Conservation (phyloP, 345 rosid species). For the Salix exigua region DNA sequence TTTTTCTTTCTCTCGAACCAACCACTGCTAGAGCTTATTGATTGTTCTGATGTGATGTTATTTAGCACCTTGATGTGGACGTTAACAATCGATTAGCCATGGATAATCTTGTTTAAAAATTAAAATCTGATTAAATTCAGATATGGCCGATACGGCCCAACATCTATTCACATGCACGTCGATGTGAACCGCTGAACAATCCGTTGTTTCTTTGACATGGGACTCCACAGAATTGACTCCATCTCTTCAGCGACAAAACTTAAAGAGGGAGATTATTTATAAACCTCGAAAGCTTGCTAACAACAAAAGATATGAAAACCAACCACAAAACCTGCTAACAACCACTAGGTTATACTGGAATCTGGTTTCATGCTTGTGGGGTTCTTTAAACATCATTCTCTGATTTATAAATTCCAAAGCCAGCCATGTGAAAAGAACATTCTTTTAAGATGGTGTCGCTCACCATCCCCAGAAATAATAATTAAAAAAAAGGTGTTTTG, state of each 20-base stretch:
- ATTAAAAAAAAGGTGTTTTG: neutral
- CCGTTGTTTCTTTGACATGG: constrained; percentile 11
- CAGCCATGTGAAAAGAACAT: constrained; percentile 33
- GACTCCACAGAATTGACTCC: neutral
- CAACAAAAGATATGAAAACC: neutral
- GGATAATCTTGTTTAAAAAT: neutral
- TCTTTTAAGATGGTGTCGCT: constrained; percentile 26
- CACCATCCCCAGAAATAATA: neutral
- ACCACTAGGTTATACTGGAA: constrained; percentile 7
- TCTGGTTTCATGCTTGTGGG: constrained; percentile 22
- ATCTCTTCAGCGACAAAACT: constrained; percentile 6
- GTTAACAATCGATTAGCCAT: neutral
- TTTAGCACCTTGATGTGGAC: constrained; percentile 1
- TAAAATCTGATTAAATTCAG: neutral
- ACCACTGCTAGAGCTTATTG: neutral
- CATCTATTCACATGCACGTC: constrained; percentile 27
- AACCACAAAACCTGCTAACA: neutral
- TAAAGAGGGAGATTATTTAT: neutral
- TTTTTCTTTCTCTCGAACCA: neutral
- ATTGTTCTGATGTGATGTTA: neutral
- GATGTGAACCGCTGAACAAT: constrained; percentile 16
- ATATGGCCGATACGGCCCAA: constrained; percentile 4
- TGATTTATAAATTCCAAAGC: constrained; percentile 17
- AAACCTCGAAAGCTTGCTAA: neutral
- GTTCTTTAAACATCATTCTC: constrained; percentile 13